Evolutionary conservation across 257 asterid species (phyloP).

Genomic region (Solanum arcanum): DNA sequence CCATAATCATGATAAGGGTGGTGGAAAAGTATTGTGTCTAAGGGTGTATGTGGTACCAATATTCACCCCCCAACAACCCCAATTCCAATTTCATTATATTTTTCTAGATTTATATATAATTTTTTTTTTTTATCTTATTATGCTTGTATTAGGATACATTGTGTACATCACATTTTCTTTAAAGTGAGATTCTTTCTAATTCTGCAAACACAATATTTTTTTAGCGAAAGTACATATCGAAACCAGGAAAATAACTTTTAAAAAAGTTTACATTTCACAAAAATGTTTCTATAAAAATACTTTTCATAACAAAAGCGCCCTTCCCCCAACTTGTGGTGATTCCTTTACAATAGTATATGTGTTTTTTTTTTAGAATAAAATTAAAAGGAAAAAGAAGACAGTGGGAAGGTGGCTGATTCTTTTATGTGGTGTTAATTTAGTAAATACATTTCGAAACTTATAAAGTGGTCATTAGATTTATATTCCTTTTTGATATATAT

Average conservation of each 20-base stretch:
- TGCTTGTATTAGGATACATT: background rate
- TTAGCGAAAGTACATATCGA: background rate
- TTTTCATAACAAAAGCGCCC: background rate
- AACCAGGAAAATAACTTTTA: accelerated
- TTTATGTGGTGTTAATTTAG: background rate
- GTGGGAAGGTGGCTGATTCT: background rate
- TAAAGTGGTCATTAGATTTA: background rate
- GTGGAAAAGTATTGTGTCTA: too few species aligned
- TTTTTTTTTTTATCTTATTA: background rate
- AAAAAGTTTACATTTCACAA: background rate
- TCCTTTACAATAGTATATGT: slow-evolving; percentile 13
- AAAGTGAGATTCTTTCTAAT: background rate
- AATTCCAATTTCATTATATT: background rate
- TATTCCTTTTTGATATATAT: background rate
- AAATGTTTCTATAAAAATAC: background rate
- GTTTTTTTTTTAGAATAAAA: background rate
- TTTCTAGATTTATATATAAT: background rate
- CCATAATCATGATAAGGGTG: background rate
- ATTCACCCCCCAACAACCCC: too few species aligned
- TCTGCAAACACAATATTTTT: background rate
- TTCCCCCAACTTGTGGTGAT: slow-evolving; percentile 3
- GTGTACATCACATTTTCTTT: background rate
- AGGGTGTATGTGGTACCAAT: background rate
- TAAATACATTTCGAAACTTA: background rate
- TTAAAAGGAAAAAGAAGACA: background rate